These are phyloP conservation scores for Chaetomium fimeti DNA, from an alignment of 495 filamentous ascomycete genomes.

Conservation along the genomic window DNA sequence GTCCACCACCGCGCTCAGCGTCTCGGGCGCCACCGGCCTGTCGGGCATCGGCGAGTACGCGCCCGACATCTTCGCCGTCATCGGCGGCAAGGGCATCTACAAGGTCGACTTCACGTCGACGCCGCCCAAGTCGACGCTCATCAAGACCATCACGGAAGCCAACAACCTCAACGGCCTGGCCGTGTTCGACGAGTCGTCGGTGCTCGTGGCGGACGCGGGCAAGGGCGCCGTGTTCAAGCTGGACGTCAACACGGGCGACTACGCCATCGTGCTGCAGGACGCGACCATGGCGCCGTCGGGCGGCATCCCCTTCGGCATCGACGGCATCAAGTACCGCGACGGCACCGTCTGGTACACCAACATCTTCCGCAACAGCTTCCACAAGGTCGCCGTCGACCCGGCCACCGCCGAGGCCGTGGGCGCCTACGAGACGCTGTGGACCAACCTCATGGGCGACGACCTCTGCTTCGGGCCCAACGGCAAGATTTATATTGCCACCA, in stretches of 20 bases:
- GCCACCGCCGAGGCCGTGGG: conserved; percentile 41
- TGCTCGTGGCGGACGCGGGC: conserved; percentile 44
- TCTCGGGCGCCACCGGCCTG: conserved; percentile 38
- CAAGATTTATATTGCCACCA: conserved; percentile 44
- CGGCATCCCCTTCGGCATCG: conserved; percentile 39
- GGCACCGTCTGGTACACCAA: conserved; percentile 46
- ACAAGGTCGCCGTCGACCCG: conserved; percentile 41
- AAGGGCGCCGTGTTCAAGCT: conserved; percentile 45
- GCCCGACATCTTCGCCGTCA: conserved; percentile 45
- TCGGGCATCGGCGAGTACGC: conserved; percentile 45
- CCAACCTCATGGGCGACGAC: conserved; percentile 45
- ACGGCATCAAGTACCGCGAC: conserved; percentile 39
- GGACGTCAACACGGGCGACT: conserved; percentile 40
- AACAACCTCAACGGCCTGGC: conserved; percentile 44
- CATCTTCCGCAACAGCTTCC: conserved; percentile 46
- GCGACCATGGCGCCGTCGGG: conserved; percentile 42
- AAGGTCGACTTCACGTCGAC: conserved; percentile 39
- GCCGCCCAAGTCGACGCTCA: conserved; percentile 34
- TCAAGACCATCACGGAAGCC: conserved; percentile 43
- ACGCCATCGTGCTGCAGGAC: conserved; percentile 38
- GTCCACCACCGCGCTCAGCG: conserved; percentile 33
- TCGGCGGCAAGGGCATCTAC: conserved; percentile 44
- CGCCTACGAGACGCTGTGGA: conserved; percentile 39
- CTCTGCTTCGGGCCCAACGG: conserved; percentile 43
- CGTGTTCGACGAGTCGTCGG: conserved; percentile 39